These are phyloP conservation scores for Backusella parvicylindrica DNA, from an alignment of 192 early-diverging fungal genomes.

Conservation along the genomic window DNA sequence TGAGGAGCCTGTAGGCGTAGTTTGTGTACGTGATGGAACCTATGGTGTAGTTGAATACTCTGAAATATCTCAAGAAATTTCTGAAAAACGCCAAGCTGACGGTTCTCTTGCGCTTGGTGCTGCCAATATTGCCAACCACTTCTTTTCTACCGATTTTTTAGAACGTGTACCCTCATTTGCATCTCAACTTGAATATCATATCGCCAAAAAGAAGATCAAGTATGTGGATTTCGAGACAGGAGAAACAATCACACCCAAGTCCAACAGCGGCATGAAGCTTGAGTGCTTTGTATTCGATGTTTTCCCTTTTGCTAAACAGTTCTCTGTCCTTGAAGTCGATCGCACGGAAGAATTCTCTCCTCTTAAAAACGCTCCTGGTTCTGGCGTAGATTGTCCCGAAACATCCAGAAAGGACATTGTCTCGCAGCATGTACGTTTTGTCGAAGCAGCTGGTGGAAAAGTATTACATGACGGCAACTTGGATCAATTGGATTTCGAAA, in stretches of 20 bases:
- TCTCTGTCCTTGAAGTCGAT: constrained; percentile 92
- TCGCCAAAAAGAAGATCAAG: constrained; percentile 98
- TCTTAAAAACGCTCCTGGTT: constrained; percentile 94
- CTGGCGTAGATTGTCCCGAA: constrained; percentile 86
- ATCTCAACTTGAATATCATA: constrained; percentile 87
- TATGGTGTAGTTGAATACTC: constrained; percentile 95
- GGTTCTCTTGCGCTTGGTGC: constrained; percentile 82
- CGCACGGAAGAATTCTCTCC: constrained; percentile 97
- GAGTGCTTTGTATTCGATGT: constrained; percentile 99
- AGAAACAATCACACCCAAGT: constrained; percentile 62
- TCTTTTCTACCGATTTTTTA: constrained; percentile 91
- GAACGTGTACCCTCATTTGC: constrained; percentile 82
- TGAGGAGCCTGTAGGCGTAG: constrained; percentile 92
- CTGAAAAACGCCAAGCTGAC: constrained; percentile 61
- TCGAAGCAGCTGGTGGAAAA: constrained; percentile 81
- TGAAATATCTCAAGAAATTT: constrained; percentile 82
- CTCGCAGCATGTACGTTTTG: constrained; percentile 83
- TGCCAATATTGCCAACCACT: constrained; percentile 99
- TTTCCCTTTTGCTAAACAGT: constrained; percentile 81
- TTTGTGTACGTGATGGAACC: constrained; percentile 81
- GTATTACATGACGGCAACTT: constrained; percentile 36
- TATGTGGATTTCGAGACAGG: constrained; percentile 78
- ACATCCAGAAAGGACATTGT: constrained; percentile 89
- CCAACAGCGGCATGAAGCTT: constrained; percentile 95
- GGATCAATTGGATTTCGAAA: constrained; percentile 64